phyloP scores from a whole-genome alignment of 495 filamentous ascomycete genomes.

The Schizothecium vesticola region DNA sequence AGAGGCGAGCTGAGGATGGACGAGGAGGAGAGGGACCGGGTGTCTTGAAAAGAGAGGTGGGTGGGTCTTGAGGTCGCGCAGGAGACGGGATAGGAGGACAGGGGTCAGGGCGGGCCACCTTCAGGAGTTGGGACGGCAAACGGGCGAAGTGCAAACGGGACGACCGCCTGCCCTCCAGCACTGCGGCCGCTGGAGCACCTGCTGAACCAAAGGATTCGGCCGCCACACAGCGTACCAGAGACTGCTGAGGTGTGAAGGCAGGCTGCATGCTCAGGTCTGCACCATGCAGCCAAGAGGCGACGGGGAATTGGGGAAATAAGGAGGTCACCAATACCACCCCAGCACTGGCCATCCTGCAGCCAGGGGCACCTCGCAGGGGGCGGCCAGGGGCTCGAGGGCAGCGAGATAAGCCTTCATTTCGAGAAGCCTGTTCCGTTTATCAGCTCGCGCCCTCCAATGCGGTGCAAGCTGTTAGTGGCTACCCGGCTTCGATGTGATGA shows the following conservation, averaged over 20 bases:
- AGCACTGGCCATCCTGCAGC: slow-evolving; percentile 16
- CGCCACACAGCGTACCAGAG: background rate
- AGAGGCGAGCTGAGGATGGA: slow-evolving; percentile 5
- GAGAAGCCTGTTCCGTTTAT: slow-evolving; percentile 10
- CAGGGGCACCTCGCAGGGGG: slow-evolving; percentile 23
- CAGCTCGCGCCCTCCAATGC: background rate
- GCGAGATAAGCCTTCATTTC: slow-evolving; percentile 23
- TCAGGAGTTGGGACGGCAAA: background rate
- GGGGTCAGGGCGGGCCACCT: slow-evolving; percentile 1
- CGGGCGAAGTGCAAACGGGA: background rate
- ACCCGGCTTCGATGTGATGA: background rate
- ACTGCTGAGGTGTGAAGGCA: slow-evolving; percentile 11
- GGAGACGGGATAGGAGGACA: background rate
- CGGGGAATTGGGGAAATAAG: slow-evolving; percentile 29
- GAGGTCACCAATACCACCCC: slow-evolving; percentile 22
- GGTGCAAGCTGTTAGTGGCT: background rate
- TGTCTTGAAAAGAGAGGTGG: slow-evolving; percentile 9
- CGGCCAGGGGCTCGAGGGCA: slow-evolving; percentile 19
- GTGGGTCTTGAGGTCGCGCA: slow-evolving; percentile 4
- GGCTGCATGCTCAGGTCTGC: slow-evolving; percentile 17
- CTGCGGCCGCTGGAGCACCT: background rate
- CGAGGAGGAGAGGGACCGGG: slow-evolving; percentile 16
- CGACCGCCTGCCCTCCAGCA: background rate
- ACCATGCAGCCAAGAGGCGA: slow-evolving; percentile 20
- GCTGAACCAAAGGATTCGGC: slow-evolving; percentile 22